Evolutionary conservation across 1,284 basidiomycete species (phyloP).

Genomic region (Moesziomyces sp.): DNA sequence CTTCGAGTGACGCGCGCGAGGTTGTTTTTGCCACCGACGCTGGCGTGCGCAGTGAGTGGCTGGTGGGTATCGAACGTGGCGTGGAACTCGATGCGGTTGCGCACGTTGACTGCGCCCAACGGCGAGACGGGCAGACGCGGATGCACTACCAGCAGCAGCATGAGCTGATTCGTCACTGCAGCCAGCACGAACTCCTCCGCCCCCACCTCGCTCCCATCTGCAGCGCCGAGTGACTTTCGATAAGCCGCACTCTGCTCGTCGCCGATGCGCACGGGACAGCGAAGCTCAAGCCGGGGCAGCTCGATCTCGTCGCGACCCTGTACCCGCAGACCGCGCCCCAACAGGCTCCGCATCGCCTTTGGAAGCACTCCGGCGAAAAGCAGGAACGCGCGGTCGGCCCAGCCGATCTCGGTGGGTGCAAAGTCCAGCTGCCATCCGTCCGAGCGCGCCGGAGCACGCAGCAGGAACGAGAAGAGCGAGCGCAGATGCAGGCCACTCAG

Average conservation of each 20-base stretch:
- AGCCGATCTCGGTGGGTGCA: constrained; percentile 13
- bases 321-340: constrained; percentile 1
- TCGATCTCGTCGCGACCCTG: constrained; percentile 5
- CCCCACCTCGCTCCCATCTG: not conserved
- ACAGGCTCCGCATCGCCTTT: constrained; percentile 5
- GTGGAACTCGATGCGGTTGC: constrained; percentile 28
- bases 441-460: not conserved
- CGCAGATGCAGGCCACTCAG: constrained; percentile 11
- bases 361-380: constrained; percentile 12
- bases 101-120: constrained; percentile 27
- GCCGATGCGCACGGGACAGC: constrained; percentile 9
- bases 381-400: constrained; percentile 14
- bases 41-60: constrained; percentile 12
- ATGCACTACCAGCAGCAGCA: constrained; percentile 35
- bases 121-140: constrained; percentile 25
- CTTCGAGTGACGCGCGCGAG: constrained; percentile 11
- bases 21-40: constrained; percentile 14
- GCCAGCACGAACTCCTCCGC: constrained; percentile 16
- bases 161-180: constrained; percentile 27
- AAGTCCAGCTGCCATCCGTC: constrained; percentile 14
- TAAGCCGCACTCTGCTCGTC: not conserved
- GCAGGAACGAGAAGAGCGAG: constrained; percentile 14
- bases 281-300: constrained; percentile 15
- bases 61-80: not conserved
- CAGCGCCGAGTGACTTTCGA: not conserved